Evolutionary conservation across 2,329 filamentous ascomycete species (phyloP).

Genomic region (Teratosphaeria zuluensis): DNA sequence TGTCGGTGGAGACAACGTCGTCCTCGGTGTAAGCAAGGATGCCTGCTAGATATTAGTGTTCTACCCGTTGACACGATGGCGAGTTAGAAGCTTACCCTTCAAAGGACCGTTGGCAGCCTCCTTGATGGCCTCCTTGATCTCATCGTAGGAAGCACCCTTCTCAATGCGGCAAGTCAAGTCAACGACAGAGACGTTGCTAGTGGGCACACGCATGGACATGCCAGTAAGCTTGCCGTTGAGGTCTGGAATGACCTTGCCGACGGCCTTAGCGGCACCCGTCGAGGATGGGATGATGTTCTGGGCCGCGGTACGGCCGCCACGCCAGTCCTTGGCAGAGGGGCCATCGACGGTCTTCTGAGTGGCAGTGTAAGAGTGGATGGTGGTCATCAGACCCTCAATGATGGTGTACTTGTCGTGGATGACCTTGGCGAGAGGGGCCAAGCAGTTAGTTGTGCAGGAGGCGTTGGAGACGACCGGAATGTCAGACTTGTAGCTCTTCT

Average conservation of each 20-base stretch:
- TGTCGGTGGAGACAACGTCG: conserved; percentile 85
- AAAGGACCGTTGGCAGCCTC: conserved; percentile 71
- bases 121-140: conserved; percentile 89
- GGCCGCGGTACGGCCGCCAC: conserved; percentile 95
- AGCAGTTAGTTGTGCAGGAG: conserved; percentile 99
- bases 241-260: conserved; percentile 97
- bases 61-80: background rate
- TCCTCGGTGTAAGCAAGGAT: conserved; percentile 95
- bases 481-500: conserved; percentile 83
- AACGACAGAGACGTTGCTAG: conserved; percentile 97
- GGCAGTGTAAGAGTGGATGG: conserved; percentile 98
- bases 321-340: conserved; percentile 97
- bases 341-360: conserved; percentile 99
- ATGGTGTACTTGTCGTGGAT: conserved; percentile 98
- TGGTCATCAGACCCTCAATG: conserved; percentile 99
- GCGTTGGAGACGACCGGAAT: conserved; percentile 96
- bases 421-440: conserved; percentile 98
- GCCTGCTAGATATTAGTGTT: conserved; percentile 39
- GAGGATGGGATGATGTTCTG: conserved; percentile 99
- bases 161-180: conserved; percentile 90
- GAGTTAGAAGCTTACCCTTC: conserved; percentile 52
- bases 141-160: conserved; percentile 77
- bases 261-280: conserved; percentile 99
- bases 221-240: conserved; percentile 99
- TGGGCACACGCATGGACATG: conserved; percentile 99